Evolutionary conservation across 1,284 basidiomycete species (phyloP), one percentile per base, ranked within the genome.

Genomic region (Papiliotrema laurentii): DNA sequence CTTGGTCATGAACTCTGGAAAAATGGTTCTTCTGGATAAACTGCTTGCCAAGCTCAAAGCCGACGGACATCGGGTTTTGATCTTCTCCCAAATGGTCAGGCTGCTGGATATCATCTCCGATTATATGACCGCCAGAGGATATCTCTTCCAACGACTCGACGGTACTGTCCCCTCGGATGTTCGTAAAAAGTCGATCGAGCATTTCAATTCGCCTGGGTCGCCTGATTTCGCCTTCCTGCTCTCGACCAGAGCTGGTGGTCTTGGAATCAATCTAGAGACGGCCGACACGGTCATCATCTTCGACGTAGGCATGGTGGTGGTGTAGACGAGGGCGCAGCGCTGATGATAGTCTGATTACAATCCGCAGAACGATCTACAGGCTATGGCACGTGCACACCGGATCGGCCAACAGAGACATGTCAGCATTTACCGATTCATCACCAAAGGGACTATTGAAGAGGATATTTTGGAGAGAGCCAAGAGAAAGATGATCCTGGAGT

Each of bases 401-500:
- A 97, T 97, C 65, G 89, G 94, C 18, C 88, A 98, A 75, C 97
- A 97, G 75, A 88, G 87, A 46, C 94, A 98, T 74, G 96, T 98
- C 65, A 97, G 86, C 69, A 96, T 99, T 43, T 98, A 97, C 75
- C 86, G 67, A 40, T 75, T 98, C 68, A 90, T 99, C 65, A 94
- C 91, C 67, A 97, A 98, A 76, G 94, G 97, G 68, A 98, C 94
- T 14, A 93, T 98, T 80, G 96, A 98, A 74, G 96, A 98, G 75
- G 94, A 98, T 66, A 89, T 98, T 22, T 81, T 99, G 35, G 94
- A 99, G 76, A 83, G 93, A 37, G 96, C 96, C 18, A 94, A 96
- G 81, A 88, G 93, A 77, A 98, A 98, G 79, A 98, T 98, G 94
- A 91, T 98, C 48, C 79, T 99, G 59, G 96, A 99, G 74, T 97